Evolutionary conservation across 2,329 filamentous ascomycete genomes (phyloP).

Genomic region (Aspergillus japonicus): DNA sequence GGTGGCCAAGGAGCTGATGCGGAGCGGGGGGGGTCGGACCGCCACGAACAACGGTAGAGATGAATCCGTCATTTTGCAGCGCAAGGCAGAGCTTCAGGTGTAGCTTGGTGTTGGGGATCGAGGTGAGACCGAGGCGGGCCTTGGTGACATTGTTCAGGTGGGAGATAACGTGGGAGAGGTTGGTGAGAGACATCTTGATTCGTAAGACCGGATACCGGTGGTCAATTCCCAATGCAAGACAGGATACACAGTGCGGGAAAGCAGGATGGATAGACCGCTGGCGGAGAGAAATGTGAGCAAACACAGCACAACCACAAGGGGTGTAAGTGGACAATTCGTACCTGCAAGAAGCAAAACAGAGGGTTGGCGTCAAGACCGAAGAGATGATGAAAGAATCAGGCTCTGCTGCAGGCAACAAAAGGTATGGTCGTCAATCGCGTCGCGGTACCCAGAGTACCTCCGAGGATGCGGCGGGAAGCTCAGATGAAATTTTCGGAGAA

Average conservation of each 20-base stretch:
- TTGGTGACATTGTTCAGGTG: constrained; percentile 87
- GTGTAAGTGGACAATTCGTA: neutral
- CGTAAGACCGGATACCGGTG: constrained; percentile 11
- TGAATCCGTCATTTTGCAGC: constrained; percentile 77
- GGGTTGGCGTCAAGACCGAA: neutral
- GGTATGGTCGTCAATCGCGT: neutral
- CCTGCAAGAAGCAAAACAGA: neutral
- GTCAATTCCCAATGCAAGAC: constrained; percentile 14
- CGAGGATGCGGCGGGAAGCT: constrained; percentile 19
- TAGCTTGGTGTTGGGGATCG: constrained; percentile 75
- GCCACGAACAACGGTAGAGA: constrained; percentile 74
- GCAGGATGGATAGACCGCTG: neutral
- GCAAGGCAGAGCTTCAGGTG: constrained; percentile 74
- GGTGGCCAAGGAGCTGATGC: constrained; percentile 53
- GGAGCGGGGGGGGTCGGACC: constrained; percentile 59
- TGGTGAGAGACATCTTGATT: constrained; percentile 66
- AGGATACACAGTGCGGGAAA: neutral
- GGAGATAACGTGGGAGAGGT: constrained; percentile 78
- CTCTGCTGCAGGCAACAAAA: neutral
- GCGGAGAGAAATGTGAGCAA: constrained; percentile 4
- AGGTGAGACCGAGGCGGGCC: constrained; percentile 81
- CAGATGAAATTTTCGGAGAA: constrained; percentile 41
- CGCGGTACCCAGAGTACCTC: neutral
- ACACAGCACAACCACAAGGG: neutral
- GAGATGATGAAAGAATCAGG: neutral